phyloP scores from a whole-genome alignment of 2,329 filamentous ascomycete species.

The Aureobasidium sp. region DNA sequence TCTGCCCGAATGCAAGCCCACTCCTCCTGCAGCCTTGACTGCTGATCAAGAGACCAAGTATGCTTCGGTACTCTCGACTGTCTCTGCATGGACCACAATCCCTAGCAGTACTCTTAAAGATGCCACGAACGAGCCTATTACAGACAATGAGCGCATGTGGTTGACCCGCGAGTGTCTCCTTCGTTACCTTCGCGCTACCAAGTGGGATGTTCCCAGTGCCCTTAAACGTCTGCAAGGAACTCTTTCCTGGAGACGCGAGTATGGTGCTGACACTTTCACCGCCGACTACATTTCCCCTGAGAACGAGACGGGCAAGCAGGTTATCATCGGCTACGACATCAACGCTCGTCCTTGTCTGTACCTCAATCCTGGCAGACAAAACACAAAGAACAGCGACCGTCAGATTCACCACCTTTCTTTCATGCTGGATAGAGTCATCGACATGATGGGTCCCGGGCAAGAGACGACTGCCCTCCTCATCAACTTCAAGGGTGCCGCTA shows the following conservation, averaged over 20 bases:
- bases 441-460: slow-evolving; percentile 77
- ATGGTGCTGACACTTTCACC: slow-evolving; percentile 70
- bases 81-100: slow-evolving; percentile 62
- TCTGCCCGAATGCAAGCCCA: slow-evolving; percentile 47
- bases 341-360: slow-evolving; percentile 82
- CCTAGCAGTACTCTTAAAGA: slow-evolving; percentile 54
- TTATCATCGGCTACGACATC: slow-evolving; percentile 80
- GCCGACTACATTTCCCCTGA: slow-evolving; percentile 85
- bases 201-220: slow-evolving; percentile 73
- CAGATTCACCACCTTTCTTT: slow-evolving; percentile 93
- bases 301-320: slow-evolving; percentile 94
- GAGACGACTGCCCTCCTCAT: slow-evolving; percentile 82
- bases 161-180: slow-evolving; percentile 86
- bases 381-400: slow-evolving; percentile 75
- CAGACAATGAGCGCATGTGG: slow-evolving; percentile 77
- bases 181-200: slow-evolving; percentile 86
- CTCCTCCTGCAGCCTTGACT: slow-evolving; percentile 53
- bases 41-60: slow-evolving; percentile 77
- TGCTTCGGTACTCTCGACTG: slow-evolving; percentile 61
- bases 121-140: slow-evolving; percentile 53
- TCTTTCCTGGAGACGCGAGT: slow-evolving; percentile 82
- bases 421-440: slow-evolving; percentile 86
- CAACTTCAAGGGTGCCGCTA: slow-evolving; percentile 78
- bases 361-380: slow-evolving; percentile 81
- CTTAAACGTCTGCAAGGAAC: slow-evolving; percentile 73